Base-by-base conservation (phyloP, 345 rosid species). In the Syzygium jambos region DNA sequence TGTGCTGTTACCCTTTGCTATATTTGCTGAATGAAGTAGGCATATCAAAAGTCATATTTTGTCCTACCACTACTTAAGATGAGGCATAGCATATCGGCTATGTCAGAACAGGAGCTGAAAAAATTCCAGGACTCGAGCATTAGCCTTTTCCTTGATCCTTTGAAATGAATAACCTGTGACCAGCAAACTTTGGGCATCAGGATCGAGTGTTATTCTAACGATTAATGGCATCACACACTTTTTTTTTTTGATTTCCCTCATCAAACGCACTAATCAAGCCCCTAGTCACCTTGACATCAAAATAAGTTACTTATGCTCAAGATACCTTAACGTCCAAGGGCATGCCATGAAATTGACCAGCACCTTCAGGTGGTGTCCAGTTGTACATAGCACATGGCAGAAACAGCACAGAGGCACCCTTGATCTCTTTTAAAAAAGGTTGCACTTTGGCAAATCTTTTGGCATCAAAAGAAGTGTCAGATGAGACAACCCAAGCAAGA, bases 281-380 rank as follows among this genome's bases (percentile, higher is more conserved):
- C 52, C 2, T 73, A 16, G 54, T 86, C 16, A 73, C 73, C 51
- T 16, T 38, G 29, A 77, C 73, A 63, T 51, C 23, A 51, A 49
- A 46, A 51, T 25, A 13, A 43, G 27, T 51, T 61, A 46, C 53
- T 29, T 86, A 73, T 19, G 13, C 46, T 19, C 6, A 73, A 73
- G 19, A 34, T 92, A 97, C 98, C 98, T 96, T 95, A 65, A 97
- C 97, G 88, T 98, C 96, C 89, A 96, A 91, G 52, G 98, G 99
- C 99, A 98, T 94, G 93, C 99, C 99, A 77, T 93, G 99, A 90
- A 96, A 98, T 90, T 98, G 99, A 88, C 99, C 98, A 52, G 99
- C 98, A 73, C 98, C 99, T 89, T 96, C 99, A 1, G 99, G 99
- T 80, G 99, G 99, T 82, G 99, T 98, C 99, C 99, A 96, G 88